These are phyloP conservation scores for Mucor racemosus DNA, from an alignment of 371 early-diverging fungal genomes.

Conservation along the genomic window DNA sequence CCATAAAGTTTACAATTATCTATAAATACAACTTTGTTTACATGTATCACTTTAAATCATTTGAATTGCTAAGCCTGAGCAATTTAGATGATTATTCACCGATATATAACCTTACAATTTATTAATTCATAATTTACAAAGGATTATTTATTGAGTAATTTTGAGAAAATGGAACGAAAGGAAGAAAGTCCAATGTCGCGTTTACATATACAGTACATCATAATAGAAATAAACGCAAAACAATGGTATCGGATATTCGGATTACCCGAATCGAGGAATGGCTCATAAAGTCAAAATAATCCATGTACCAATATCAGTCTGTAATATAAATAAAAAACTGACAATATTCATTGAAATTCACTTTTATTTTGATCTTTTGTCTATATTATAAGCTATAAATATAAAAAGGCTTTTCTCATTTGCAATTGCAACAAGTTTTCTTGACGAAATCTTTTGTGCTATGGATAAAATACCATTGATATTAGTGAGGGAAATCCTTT, in stretches of 20 bases:
- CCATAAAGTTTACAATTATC: neutral
- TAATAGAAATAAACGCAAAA: too few species aligned
- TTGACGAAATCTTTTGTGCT: neutral
- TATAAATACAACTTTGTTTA: neutral
- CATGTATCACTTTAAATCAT: neutral
- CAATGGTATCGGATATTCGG: neutral
- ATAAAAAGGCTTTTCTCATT: neutral
- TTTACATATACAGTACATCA: neutral
- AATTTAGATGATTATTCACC: neutral
- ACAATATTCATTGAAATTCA: neutral
- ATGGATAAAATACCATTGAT: neutral
- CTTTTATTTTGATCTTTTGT: neutral
- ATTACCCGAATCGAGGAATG: neutral
- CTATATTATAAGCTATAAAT: too few species aligned
- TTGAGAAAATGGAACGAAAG: neutral
- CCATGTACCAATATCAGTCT: neutral
- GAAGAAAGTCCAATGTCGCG: neutral
- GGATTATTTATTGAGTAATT: too few species aligned
- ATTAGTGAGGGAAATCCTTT: neutral
- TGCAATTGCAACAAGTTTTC: neutral
- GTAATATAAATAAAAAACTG: neutral
- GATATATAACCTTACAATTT: too few species aligned
- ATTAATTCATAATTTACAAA: too few species aligned
- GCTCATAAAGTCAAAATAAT: neutral
- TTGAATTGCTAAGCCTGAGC: neutral